Conservation (phyloP, 2,329 filamentous ascomycete genomes). For the Cladosporium colombiae region DNA sequence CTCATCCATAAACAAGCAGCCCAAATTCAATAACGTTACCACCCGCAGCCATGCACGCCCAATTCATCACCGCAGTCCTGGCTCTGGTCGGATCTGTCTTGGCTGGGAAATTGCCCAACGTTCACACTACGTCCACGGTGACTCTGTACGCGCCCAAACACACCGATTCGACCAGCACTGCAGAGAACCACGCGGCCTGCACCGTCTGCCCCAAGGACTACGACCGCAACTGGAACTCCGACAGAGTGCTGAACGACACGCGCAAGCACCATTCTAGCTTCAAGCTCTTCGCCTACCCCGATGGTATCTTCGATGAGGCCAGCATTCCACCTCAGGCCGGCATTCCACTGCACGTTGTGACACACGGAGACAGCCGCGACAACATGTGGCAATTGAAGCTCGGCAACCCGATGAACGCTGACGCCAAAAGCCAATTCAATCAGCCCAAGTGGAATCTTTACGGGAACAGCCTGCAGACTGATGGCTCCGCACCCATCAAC, state of each 20-base stretch:
- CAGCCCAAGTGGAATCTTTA: slow-evolving; percentile 14
- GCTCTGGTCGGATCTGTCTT: slow-evolving; percentile 7
- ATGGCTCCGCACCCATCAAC: slow-evolving; percentile 8
- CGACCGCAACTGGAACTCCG: slow-evolving; percentile 13
- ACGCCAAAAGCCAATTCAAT: not conserved
- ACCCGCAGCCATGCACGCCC: slow-evolving; percentile 2
- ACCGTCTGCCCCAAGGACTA: not conserved
- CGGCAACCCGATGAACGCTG: not conserved
- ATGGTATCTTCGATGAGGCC: too few species aligned
- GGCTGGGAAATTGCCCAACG: not conserved
- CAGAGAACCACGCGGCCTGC: not conserved
- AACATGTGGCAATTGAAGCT: slow-evolving; percentile 14
- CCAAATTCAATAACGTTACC: not conserved
- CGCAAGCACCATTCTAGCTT: slow-evolving; percentile 29
- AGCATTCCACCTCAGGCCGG: not conserved
- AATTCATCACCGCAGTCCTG: not conserved
- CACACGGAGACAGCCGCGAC: not conserved
- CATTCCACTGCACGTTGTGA: not conserved
- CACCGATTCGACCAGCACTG: not conserved
- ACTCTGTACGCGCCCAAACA: not conserved
- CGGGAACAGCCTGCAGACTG: not conserved
- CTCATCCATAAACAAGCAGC: not conserved
- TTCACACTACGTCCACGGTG: not conserved
- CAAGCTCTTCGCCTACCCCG: slow-evolving; percentile 7
- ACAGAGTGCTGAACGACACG: slow-evolving; percentile 29